These are phyloP conservation scores for Coriolopsis trogii DNA, from an alignment of 1,284 basidiomycete genomes.

Conservation along the genomic window DNA sequence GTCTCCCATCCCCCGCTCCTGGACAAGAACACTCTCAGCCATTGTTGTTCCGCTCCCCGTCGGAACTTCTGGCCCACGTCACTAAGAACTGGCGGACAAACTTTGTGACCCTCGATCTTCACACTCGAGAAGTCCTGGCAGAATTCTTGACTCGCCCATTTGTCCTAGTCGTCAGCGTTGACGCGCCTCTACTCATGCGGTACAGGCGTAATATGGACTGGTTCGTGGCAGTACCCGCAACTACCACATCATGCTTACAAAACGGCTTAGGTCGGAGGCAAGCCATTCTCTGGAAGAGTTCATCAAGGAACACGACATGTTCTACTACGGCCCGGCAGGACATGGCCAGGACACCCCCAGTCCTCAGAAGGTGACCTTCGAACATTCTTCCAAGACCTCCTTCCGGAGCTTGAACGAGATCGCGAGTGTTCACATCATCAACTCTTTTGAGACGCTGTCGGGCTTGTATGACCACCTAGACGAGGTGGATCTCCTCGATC, in stretches of 20 bases:
- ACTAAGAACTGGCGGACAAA: conserved; percentile 83
- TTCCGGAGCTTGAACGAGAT: conserved; percentile 49
- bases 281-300: conserved; percentile 59
- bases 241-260: conserved; percentile 2
- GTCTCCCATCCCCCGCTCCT: conserved; percentile 18
- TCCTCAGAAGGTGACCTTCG: not conserved
- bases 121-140: conserved; percentile 59
- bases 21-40: conserved; percentile 7
- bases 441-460: conserved; percentile 62
- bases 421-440: conserved; percentile 71
- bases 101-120: conserved; percentile 83
- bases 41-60: conserved; percentile 52
- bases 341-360: conserved; percentile 2
- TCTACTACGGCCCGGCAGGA: conserved; percentile 30
- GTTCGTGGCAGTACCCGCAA: conserved; percentile 34
- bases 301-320: conserved; percentile 33
- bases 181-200: conserved; percentile 77
- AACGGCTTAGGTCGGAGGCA: conserved; percentile 20
- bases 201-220: conserved; percentile 50
- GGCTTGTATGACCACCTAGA: conserved; percentile 70
- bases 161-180: conserved; percentile 85
- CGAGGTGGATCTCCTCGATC: conserved; percentile 67
- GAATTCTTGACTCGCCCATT: conserved; percentile 88
- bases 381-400: not conserved
- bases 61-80: conserved; percentile 71